Evolutionary conservation across 805 yeast species (phyloP).

Genomic region (Candida sonorensis): DNA sequence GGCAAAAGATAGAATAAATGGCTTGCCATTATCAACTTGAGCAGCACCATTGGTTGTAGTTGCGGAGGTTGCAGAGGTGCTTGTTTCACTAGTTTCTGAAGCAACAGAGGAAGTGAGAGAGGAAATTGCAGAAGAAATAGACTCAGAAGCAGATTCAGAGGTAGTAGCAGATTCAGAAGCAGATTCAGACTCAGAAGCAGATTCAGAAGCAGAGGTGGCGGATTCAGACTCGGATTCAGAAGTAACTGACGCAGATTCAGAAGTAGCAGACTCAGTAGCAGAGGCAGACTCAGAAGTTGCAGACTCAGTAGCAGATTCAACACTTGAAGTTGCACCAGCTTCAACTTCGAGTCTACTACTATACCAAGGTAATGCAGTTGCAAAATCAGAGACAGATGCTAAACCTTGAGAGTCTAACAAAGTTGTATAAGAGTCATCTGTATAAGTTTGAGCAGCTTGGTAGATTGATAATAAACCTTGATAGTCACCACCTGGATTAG

Average conservation of each 20-base stretch:
- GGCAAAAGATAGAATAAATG: slow-evolving; percentile 15
- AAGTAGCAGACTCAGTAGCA: slow-evolving; percentile 1
- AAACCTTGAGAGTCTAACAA: slow-evolving; percentile 20
- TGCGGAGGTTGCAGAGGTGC: slow-evolving; percentile 1
- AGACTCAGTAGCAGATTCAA: slow-evolving; percentile 8
- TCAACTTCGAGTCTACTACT: slow-evolving; percentile 22
- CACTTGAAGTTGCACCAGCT: slow-evolving; percentile 5
- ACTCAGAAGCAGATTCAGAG: slow-evolving; percentile 6
- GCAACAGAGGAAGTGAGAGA: slow-evolving; percentile 4
- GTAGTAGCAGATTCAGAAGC: slow-evolving; percentile 9
- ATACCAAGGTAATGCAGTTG: slow-evolving; percentile 30
- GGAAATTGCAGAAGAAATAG: slow-evolving; percentile 4
- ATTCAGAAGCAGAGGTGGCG: slow-evolving; percentile 2
- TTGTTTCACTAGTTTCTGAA: slow-evolving; percentile 6
- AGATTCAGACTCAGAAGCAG: slow-evolving; percentile 5
- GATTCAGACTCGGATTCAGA: slow-evolving; percentile 1
- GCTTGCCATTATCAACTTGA: background rate
- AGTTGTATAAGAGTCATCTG: slow-evolving; percentile 39
- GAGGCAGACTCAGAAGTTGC: slow-evolving; percentile 8
- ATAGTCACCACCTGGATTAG: slow-evolving; percentile 23
- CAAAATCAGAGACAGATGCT: slow-evolving; percentile 19
- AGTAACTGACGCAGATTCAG: background rate
- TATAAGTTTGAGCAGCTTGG: slow-evolving; percentile 30
- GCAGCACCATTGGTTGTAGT: slow-evolving; percentile 5
- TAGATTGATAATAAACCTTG: slow-evolving; percentile 28